Base-by-base conservation (phyloP, 306 rosid genomes). In the barrel medic (Medicago truncatula) region DNA sequence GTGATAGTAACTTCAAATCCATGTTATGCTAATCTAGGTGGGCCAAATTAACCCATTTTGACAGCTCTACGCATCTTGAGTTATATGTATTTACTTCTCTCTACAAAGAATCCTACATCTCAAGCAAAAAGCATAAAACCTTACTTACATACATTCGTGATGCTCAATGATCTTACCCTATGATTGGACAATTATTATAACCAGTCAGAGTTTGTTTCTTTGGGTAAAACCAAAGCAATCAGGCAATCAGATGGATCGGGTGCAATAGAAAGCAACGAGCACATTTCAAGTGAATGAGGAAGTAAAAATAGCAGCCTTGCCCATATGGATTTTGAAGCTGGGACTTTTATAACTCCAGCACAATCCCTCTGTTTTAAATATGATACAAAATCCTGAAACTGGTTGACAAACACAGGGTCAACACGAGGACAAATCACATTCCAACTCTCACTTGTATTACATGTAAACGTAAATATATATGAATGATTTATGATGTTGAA, bases 331-430 rank as follows among this genome's bases (percentile, higher is more conserved):
- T 86, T 92, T 17, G 89, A 78, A 28, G 93, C 89, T 41, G 96
- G 96, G 64, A 92, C 81, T 82, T 95, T 95, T 54, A 92, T 95
- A 66, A 95, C 98, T 81, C 98, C 98, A 0, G 98, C 94, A 81
- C 98, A 95, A 44, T 89, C 98, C 83, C 93, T 95, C 89, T 92
- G 97, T 90, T 95, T 90, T 79, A 95, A 86, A 89, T 95, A 95
- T 50, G 91, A 77, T 80, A 90, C 60, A 68, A 92, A 92, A 85
- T 90, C 98, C 96, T 92, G 98, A 89, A 92, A 92, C 98, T 95
- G 97, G 77, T 84, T 20, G 57, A 56, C 58, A 81, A 46, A 75
- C 38, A 72, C 14, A 3, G 71, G 71, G 82, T 77, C 87, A 70
- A 67, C 58, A 46, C 46, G 12, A 56, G 43, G 58, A 56, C 20